Evolutionary conservation across 163 green algal species (phyloP).

Genomic region (Trebouxiophyceae sp.): DNA sequence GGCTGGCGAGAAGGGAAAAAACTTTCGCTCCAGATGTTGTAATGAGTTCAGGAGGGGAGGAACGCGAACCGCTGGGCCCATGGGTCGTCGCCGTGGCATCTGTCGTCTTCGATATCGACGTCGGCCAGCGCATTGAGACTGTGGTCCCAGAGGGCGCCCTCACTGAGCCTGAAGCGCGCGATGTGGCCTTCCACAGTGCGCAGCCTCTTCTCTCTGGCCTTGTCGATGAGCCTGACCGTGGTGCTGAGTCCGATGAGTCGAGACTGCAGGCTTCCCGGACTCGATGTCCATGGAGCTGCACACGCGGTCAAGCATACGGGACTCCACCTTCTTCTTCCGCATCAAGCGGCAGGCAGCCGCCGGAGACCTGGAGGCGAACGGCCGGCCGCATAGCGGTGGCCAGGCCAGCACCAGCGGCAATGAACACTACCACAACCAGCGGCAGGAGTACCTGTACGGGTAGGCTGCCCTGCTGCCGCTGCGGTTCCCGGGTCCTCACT

Average conservation of each 20-base stretch:
- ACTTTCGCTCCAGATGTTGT: too few relatives aligned
- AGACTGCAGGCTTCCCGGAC: slow-evolving; percentile 32
- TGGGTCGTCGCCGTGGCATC: slow-evolving; percentile 20
- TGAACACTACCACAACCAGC: neutral
- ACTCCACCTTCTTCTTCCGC: slow-evolving; percentile 65
- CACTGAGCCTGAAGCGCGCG: slow-evolving; percentile 28
- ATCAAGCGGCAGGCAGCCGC: slow-evolving; percentile 17
- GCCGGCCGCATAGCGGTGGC: too few relatives aligned
- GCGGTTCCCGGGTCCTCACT: too few relatives aligned
- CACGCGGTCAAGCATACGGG: slow-evolving; percentile 41
- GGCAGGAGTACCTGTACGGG: slow-evolving; percentile 38
- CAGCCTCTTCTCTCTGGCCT: neutral
- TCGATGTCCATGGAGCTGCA: slow-evolving; percentile 61
- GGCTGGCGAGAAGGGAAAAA: too few relatives aligned
- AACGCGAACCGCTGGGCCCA: too few relatives aligned
- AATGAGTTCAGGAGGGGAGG: too few relatives aligned
- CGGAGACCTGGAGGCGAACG: neutral
- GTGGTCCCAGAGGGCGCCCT: slow-evolving; percentile 32
- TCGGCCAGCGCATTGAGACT: slow-evolving; percentile 40
- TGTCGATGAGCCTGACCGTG: neutral
- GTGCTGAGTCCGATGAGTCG: neutral
- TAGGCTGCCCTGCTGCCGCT: too few relatives aligned
- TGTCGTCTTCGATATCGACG: slow-evolving; percentile 58
- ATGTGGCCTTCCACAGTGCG: slow-evolving; percentile 58
- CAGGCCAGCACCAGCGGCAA: slow-evolving; percentile 3